Conservation (phyloP, 2,329 filamentous ascomycete genomes). For the Orbilia oligospora region DNA sequence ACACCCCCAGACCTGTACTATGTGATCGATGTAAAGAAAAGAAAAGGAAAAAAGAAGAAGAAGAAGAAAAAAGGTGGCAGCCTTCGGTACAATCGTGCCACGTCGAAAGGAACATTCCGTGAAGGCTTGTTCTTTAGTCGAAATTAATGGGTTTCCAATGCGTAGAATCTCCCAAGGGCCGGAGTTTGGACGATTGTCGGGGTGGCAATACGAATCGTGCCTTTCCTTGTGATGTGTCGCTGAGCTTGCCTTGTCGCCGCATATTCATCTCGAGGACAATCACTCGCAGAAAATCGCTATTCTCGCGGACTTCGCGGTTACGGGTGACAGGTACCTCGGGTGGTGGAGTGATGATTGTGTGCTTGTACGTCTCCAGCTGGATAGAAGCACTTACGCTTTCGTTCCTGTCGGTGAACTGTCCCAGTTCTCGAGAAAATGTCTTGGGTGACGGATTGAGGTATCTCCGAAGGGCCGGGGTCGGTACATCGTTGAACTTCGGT, state of each 20-base stretch:
- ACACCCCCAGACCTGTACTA: constrained; percentile 26
- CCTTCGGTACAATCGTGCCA: constrained; percentile 39
- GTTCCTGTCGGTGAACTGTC: constrained; percentile 65
- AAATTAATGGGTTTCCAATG: constrained; percentile 57
- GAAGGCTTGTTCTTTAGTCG: constrained; percentile 22
- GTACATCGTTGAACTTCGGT: constrained; percentile 76
- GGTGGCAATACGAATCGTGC: constrained; percentile 79
- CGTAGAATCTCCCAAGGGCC: constrained; percentile 55
- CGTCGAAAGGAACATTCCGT: constrained; percentile 39
- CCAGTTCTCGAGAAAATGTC: constrained; percentile 65
- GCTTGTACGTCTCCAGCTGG: constrained; percentile 79
- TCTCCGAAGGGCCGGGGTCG: constrained; percentile 76
- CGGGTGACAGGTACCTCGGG: constrained; percentile 55
- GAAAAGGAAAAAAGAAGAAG: background rate
- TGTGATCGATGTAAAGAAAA: constrained; percentile 23
- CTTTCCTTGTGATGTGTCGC: constrained; percentile 76
- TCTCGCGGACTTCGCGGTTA: constrained; percentile 77
- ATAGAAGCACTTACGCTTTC: constrained; percentile 76
- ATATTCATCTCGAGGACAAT: constrained; percentile 81
- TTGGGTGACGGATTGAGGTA: constrained; percentile 76
- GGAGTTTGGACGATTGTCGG: constrained; percentile 69
- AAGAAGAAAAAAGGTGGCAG: constrained; percentile 24
- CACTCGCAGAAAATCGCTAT: constrained; percentile 79
- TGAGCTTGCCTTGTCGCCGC: constrained; percentile 77
- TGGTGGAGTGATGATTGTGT: constrained; percentile 44